A percentile compares a stretch with the other conserved stretches of the same genome.
Conservation (phyloP, 2,329 filamentous ascomycete genomes). For the Aspergillus hiratsukae region DNA sequence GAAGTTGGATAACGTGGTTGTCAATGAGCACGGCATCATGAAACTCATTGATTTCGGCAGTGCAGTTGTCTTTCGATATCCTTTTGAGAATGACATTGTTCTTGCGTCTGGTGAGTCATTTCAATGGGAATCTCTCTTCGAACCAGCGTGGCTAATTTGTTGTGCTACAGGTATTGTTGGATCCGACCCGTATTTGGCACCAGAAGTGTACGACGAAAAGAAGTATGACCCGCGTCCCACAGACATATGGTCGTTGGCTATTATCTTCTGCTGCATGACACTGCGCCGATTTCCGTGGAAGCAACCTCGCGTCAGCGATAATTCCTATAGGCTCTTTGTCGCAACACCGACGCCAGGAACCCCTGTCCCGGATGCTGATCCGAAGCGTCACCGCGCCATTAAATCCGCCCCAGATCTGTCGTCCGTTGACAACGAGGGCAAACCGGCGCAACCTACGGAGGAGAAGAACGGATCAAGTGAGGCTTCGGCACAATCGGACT, state of each 20-base stretch:
- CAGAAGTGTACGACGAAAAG: slow-evolving; percentile 89
- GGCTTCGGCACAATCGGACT: slow-evolving; percentile 9
- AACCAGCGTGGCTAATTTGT: slow-evolving; percentile 8
- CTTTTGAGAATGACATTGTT: slow-evolving; percentile 86
- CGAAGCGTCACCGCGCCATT: slow-evolving; percentile 29
- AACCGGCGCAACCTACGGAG: slow-evolving; percentile 15
- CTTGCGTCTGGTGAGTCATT: slow-evolving; percentile 66
- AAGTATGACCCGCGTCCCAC: slow-evolving; percentile 92
- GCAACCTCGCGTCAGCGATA: slow-evolving; percentile 83
- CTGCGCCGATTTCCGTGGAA: slow-evolving; percentile 96
- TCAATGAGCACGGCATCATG: slow-evolving; percentile 95
- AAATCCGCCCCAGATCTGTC: slow-evolving; percentile 36
- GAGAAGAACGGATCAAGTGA: slow-evolving; percentile 11
- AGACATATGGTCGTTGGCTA: slow-evolving; percentile 96
- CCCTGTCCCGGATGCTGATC: slow-evolving; percentile 39
- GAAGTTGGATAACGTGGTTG: slow-evolving; percentile 96
- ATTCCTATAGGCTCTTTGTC: slow-evolving; percentile 90
- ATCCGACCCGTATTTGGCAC: slow-evolving; percentile 93
- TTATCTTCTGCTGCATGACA: slow-evolving; percentile 99
- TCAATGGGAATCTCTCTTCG: neutral
- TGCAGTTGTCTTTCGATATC: slow-evolving; percentile 94
- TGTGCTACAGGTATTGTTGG: slow-evolving; percentile 61
- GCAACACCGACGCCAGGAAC: slow-evolving; percentile 73
- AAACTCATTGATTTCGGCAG: slow-evolving; percentile 99
- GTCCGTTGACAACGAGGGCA: slow-evolving; percentile 22